Base-by-base conservation (phyloP, 140 eudicot species). In the Artemisia princeps region DNA sequence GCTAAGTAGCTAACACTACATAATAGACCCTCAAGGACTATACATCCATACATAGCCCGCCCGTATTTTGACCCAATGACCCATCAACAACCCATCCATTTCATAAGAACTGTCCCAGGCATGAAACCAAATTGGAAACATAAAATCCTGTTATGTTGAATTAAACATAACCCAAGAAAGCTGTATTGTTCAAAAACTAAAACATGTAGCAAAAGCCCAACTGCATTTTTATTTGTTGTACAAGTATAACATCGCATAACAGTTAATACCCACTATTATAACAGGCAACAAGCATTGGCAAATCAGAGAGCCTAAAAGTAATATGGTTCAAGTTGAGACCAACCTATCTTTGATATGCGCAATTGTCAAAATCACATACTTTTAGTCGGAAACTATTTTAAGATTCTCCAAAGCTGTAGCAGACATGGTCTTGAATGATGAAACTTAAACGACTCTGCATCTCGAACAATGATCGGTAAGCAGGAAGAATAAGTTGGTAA, bases 351-450 rank as follows among this genome's bases (percentile, higher is more conserved):
- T 44, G 12, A 44, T 44, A 44, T 44, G 50, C 2, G 49, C 50
- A 44, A 10, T 6, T 44, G 50, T 44, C 50, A 44, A 44, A 44
- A 8, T 44, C 12, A 44, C 12, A 44, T 12, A 24, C 30, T 24
- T 24, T 24, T 33, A 33, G 42, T 14, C 4, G 23, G 6, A 19
- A 33, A 28, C 12, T 33, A 33, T 20, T 42, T 86, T 80, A 86
- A 84, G 74, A 78, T 62, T 80, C 82, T 58, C 97, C 95, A 71
- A 90, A 90, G 92, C 95, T 90, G 83, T 83, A 82, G 40, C 87
- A 84, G 10, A 90, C 85, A 65, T 86, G 95, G 22, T 90, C 90
- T 33, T 86, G 95, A 20, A 87, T 81, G 55, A 86, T 80, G 13
- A 86, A 48, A 20, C 37, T 71, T n/a, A 86, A 77, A 26, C 94